Conservation (phyloP, 768 basidiomycete genomes). For the Mycena galericulata region DNA sequence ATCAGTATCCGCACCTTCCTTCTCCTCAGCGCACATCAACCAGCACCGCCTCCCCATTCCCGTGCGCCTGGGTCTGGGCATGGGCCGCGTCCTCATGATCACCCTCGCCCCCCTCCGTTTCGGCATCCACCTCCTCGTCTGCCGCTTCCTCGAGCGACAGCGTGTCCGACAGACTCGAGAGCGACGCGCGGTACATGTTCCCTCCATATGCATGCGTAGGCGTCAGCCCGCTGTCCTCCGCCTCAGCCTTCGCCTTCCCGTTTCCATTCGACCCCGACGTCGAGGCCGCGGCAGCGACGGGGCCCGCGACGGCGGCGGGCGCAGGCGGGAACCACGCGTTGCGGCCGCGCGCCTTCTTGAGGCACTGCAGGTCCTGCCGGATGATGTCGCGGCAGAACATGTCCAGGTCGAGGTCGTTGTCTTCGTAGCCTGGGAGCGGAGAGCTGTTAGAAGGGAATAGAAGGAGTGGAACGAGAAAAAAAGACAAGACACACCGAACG, state of each 20-base stretch:
- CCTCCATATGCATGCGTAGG: slow-evolving; percentile 15
- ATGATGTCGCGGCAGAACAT: slow-evolving; percentile 71
- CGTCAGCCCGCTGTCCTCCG: too few relatives aligned
- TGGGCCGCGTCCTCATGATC: slow-evolving; percentile 1
- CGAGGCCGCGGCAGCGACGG: background rate
- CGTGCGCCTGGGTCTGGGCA: slow-evolving; percentile 9
- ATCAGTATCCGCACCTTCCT: too few relatives aligned
- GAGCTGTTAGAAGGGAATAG: background rate
- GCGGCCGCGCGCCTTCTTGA: slow-evolving; percentile 60
- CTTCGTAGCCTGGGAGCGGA: slow-evolving; percentile 63
- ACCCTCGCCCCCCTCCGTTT: background rate
- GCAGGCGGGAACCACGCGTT: slow-evolving; percentile 51
- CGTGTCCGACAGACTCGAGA: slow-evolving; percentile 31
- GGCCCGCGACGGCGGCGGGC: background rate
- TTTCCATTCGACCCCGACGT: background rate
- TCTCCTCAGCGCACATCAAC: slow-evolving; percentile 23
- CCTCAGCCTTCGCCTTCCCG: too few relatives aligned
- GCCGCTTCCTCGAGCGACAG: background rate
- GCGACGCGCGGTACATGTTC: slow-evolving; percentile 32
- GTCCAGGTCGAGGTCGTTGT: slow-evolving; percentile 77
- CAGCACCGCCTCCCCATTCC: slow-evolving; percentile 21
- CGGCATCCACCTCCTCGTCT: background rate
- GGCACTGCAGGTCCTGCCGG: slow-evolving; percentile 63
- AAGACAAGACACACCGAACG: slow-evolving; percentile 67
- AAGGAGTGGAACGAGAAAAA: too few relatives aligned